Conservation (phyloP, 2,329 filamentous ascomycete genomes). For the Rhynchosporium secalis region DNA sequence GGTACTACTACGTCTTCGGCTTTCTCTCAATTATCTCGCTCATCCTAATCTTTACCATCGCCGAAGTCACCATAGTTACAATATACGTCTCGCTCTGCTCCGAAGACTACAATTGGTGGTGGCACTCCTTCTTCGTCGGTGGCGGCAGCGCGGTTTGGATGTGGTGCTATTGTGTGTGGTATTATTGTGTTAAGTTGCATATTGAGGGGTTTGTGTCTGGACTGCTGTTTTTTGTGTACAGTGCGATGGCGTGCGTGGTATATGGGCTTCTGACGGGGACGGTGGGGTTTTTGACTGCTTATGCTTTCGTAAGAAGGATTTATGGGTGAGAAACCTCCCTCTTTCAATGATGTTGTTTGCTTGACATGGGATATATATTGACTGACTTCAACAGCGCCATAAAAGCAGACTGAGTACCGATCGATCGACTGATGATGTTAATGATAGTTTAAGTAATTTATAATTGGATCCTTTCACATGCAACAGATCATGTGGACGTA, state of each 20-base stretch:
- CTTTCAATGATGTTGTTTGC: neutral
- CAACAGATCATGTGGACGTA: no score
- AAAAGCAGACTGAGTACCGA: constrained; percentile 27
- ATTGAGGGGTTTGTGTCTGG: constrained; percentile 78
- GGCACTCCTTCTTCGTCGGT: constrained; percentile 81
- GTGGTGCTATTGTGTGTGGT: constrained; percentile 81
- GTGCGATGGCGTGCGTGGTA: constrained; percentile 75
- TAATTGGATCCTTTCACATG: neutral
- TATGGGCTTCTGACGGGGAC: constrained; percentile 82
- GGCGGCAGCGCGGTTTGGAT: constrained; percentile 78
- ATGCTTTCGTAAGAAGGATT: constrained; percentile 80
- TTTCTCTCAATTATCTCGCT: constrained; percentile 74
- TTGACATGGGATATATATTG: neutral
- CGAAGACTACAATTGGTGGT: constrained; percentile 92
- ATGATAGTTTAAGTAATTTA: neutral
- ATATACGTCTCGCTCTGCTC: constrained; percentile 81
- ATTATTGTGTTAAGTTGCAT: constrained; percentile 77
- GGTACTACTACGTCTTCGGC: constrained; percentile 90
- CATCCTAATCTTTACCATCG: constrained; percentile 73
- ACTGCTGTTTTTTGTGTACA: constrained; percentile 83
- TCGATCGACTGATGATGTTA: neutral
- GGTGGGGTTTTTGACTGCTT: constrained; percentile 80
- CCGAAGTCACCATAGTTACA: constrained; percentile 80
- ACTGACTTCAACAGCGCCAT: constrained; percentile 26
- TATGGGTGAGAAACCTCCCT: constrained; percentile 61